Evolutionary conservation across 2,329 filamentous ascomycete genomes (phyloP).

Genomic region (Penicillium sp.): DNA sequence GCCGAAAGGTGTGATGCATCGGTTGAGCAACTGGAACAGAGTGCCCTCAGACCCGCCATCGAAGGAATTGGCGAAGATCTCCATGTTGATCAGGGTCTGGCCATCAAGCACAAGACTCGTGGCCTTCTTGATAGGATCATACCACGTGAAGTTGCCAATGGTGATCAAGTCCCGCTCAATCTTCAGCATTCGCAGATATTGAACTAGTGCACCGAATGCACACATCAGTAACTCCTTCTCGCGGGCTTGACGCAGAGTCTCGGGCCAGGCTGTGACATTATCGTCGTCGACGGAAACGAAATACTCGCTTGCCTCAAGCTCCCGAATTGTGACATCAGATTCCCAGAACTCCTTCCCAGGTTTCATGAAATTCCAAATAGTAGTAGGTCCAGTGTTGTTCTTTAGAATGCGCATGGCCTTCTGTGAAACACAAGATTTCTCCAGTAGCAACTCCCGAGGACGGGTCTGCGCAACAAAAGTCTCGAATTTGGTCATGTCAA

Average conservation of each 20-base stretch:
- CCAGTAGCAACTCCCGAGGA: constrained; percentile 82
- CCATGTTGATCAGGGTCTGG: constrained; percentile 96
- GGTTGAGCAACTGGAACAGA: constrained; percentile 84
- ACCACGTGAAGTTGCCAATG: constrained; percentile 85
- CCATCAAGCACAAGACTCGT: constrained; percentile 90
- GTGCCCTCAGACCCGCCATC: constrained; percentile 85
- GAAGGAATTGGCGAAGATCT: constrained; percentile 89
- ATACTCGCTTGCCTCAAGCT: constrained; percentile 76
- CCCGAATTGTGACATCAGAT: constrained; percentile 74
- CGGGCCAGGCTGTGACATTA: constrained; percentile 71
- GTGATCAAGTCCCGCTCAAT: constrained; percentile 84
- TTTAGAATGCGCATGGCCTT: constrained; percentile 91
- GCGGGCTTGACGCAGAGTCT: constrained; percentile 66
- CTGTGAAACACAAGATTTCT: constrained; percentile 82
- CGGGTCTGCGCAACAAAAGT: constrained; percentile 91
- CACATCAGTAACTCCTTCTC: constrained; percentile 85
- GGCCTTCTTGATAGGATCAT: constrained; percentile 86
- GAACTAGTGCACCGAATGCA: constrained; percentile 80
- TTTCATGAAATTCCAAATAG: constrained; percentile 93
- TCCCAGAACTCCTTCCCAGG: constrained; percentile 87
- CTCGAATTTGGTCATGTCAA: constrained; percentile 93
- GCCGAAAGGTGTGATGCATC: constrained; percentile 93
- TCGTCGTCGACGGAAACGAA: constrained; percentile 63
- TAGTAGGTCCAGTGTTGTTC: constrained; percentile 89
- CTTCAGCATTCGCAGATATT: constrained; percentile 83